These are phyloP conservation scores for Diaporthe sp. DNA, from an alignment of 2,329 filamentous ascomycete species.

Conservation along the genomic window DNA sequence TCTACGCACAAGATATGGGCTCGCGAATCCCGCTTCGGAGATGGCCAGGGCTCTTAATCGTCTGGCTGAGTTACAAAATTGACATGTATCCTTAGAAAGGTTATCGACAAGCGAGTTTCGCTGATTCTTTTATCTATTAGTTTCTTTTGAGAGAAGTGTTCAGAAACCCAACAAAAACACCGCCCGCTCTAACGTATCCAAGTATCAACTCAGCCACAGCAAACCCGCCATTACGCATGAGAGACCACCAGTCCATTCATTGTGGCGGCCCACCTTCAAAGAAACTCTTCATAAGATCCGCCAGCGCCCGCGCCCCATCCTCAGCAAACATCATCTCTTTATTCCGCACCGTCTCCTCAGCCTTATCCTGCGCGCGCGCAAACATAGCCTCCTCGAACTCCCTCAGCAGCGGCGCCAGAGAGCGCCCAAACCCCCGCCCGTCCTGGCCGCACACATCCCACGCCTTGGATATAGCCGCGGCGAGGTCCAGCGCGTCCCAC, in stretches of 20 bases:
- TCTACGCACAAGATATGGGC: too few species aligned
- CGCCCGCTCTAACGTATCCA: too few species aligned
- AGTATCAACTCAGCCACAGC: neutral
- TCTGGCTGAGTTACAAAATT: too few species aligned
- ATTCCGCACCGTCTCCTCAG: constrained; percentile 35
- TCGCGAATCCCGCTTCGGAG: neutral
- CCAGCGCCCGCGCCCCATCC: constrained; percentile 32
- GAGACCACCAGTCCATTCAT: neutral
- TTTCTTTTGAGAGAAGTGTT: neutral
- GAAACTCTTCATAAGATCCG: constrained; percentile 26
- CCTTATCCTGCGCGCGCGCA: constrained; percentile 35
- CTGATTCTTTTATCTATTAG: neutral
- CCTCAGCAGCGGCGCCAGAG: constrained; percentile 40
- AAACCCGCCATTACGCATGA: neutral
- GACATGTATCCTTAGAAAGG: too few species aligned
- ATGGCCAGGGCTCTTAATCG: neutral
- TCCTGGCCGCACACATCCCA: neutral
- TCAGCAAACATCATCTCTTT: constrained; percentile 39
- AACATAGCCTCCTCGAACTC: constrained; percentile 44
- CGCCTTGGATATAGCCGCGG: constrained; percentile 45
- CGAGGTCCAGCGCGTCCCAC: constrained; percentile 62
- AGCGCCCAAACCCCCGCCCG: constrained; percentile 33
- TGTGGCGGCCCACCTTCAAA: neutral
- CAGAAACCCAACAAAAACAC: neutral
- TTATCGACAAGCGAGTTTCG: neutral